These are phyloP conservation scores for Hansenula lynferdii DNA, from an alignment of 1,139 yeast genomes.

Conservation along the genomic window DNA sequence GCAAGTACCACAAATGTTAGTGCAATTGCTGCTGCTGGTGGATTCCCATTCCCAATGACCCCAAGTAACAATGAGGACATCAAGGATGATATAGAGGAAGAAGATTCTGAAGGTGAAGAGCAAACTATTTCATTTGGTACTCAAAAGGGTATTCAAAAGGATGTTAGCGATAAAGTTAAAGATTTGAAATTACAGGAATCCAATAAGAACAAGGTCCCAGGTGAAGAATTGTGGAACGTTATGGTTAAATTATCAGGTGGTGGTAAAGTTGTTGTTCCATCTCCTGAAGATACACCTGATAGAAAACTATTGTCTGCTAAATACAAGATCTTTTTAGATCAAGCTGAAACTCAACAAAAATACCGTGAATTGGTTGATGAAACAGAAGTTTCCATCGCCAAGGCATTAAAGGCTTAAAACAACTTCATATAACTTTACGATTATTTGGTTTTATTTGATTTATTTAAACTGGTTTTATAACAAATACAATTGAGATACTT, in stretches of 20 bases:
- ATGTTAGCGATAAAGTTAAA: slow-evolving; percentile 21
- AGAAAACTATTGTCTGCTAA: slow-evolving; percentile 68
- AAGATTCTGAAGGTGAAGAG: slow-evolving; percentile 38
- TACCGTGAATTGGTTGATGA: slow-evolving; percentile 68
- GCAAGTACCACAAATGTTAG: slow-evolving; percentile 53
- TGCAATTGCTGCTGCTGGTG: slow-evolving; percentile 43
- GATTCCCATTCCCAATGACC: slow-evolving; percentile 51
- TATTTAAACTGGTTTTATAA: no score
- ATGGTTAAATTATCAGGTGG: slow-evolving; percentile 84
- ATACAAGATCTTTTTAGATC: slow-evolving; percentile 81
- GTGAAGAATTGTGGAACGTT: slow-evolving; percentile 72
- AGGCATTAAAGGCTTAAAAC: not conserved
- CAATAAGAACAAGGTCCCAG: slow-evolving; percentile 26
- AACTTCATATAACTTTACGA: not conserved
- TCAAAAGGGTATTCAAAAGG: slow-evolving; percentile 46
- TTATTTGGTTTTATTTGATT: no score
- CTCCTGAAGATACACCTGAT: slow-evolving; percentile 53
- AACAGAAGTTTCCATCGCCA: slow-evolving; percentile 37
- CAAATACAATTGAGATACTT: no score
- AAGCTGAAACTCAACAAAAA: slow-evolving; percentile 72
- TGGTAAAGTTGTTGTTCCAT: slow-evolving; percentile 74
- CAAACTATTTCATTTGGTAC: slow-evolving; percentile 57
- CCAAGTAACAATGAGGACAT: slow-evolving; percentile 31
- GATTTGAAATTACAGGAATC: slow-evolving; percentile 20
- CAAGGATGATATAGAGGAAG: slow-evolving; percentile 26